Conservation (phyloP, 352 stramenopile genomes). For the Phytophthora citrophthora region DNA sequence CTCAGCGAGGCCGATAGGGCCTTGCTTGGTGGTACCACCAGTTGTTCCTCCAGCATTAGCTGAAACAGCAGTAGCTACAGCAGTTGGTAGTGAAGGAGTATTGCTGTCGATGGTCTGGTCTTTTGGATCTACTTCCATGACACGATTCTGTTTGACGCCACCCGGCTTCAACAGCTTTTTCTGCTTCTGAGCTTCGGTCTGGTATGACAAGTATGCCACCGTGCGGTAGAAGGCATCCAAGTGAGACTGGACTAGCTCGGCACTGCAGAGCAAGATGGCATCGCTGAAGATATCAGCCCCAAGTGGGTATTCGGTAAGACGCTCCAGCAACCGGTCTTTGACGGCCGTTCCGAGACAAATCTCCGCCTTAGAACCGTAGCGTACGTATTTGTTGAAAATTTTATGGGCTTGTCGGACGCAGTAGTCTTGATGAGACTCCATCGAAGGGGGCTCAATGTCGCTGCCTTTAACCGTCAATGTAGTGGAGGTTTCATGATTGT, state of each 20-base stretch:
- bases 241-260: constrained; percentile 67
- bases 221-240: constrained; percentile 65
- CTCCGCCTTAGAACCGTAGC: constrained; percentile 73
- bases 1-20: constrained; percentile 25
- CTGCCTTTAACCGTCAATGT: not conserved
- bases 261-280: constrained; percentile 60
- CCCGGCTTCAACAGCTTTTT: constrained; percentile 8
- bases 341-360: constrained; percentile 53
- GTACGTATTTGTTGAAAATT: constrained; percentile 83
- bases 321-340: constrained; percentile 54
- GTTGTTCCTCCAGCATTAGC: constrained; percentile 4
- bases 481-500: constrained; percentile 1
- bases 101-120: not conserved
- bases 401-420: constrained; percentile 70
- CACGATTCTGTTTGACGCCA: constrained; percentile 16
- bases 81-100: constrained; percentile 6
- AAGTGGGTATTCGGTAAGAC: constrained; percentile 54
- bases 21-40: constrained; percentile 6
- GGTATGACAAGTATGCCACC: constrained; percentile 50
- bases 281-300: constrained; percentile 62
- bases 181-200: constrained; percentile 27
- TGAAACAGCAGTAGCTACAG: constrained; percentile 1
- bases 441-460: constrained; percentile 2
- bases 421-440: constrained; percentile 59
- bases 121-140: constrained; percentile 19